A percentile compares a stretch with the other conserved stretches of the same genome.
Conservation (phyloP, 805 yeast genomes). For the Nakazawaea sp. region DNA sequence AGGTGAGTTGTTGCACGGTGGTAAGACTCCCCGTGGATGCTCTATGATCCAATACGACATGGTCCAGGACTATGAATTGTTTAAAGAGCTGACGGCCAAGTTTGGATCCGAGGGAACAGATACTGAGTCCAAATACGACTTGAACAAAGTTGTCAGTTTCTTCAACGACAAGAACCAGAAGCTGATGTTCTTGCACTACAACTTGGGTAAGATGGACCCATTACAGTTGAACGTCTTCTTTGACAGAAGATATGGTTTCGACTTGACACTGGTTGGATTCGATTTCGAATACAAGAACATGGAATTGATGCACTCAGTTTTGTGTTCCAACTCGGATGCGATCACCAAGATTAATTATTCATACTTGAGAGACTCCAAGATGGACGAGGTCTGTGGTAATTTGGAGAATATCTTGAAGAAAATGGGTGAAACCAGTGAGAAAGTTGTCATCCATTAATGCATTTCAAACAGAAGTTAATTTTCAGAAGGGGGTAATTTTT, state of each 20-base stretch:
- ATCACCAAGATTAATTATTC: not conserved
- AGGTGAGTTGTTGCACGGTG: constrained; percentile 26
- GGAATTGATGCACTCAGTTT: constrained; percentile 5
- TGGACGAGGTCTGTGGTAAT: constrained; percentile 5
- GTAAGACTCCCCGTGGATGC: constrained; percentile 9
- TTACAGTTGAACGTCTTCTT: constrained; percentile 12
- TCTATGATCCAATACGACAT: constrained; percentile 51
- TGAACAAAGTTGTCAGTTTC: constrained; percentile 18
- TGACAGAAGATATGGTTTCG: constrained; percentile 7
- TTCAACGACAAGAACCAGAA: constrained; percentile 21
- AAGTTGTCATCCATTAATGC: constrained; percentile 3
- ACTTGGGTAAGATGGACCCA: constrained; percentile 50
- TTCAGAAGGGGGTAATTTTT: not conserved
- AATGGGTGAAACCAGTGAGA: constrained; percentile 6
- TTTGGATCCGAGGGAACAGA: constrained; percentile 2
- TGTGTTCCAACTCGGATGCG: not conserved
- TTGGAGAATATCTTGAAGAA: constrained; percentile 1
- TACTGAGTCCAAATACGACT: constrained; percentile 5
- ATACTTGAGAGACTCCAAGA: not conserved
- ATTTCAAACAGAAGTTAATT: too few species aligned
- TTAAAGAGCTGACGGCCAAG: constrained; percentile 14
- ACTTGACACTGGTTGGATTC: constrained; percentile 7
- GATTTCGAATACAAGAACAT: constrained; percentile 10
- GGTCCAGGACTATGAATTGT: constrained; percentile 28
- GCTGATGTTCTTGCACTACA: constrained; percentile 37